Base-by-base conservation (phyloP, 768 basidiomycete genomes). In the Suillus subalutaceus region DNA sequence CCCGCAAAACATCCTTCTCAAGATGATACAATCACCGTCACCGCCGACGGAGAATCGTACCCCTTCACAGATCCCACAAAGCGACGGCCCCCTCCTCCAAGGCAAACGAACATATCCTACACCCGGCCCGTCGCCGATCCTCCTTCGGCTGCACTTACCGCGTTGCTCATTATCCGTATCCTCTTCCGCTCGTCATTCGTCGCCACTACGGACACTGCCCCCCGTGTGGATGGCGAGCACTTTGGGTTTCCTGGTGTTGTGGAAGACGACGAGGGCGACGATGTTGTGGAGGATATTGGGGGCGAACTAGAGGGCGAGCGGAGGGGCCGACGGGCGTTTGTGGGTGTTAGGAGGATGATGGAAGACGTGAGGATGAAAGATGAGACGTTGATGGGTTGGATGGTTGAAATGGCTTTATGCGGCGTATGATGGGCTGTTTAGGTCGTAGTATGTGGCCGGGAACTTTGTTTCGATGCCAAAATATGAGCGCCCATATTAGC, bases 241-340 rank as follows among this genome's bases (percentile, higher is more conserved):
- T 97, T 96, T 76, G 95, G 95, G 0, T 93, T 97, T 75, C 96
- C 96, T 6, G 94, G 91, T 0, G 63, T 93, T 26, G 80, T 93
- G 44, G 91, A 93, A 67, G 92, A 91, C 26, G 83, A 85, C n/a
- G 90, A 88, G n/a, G 92, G 90, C 20, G 83, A 84, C 63, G 40
- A 59, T n/a, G 65, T 73, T 23, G 64, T 53, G 13, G 75, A 77
- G 40, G 70, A 74, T 52, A 77, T 77, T 56, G 69, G 69, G 15
- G 80, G 78, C 41, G 90, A 90, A 66, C 79, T 74, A 62, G 91
- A 94, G 73, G 91, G 91, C 10, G 89, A 91, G 72, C 79, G 85
- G 66, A 84, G 84, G 58, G 94, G 93, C 16, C 81, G 88, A 68
- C 87, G 83, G 70, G 92, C 91, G 13, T 96, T 94, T 71, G 78